Evolutionary conservation across 495 filamentous ascomycete species (phyloP).

Genomic region (Aspergillus baeticus): DNA sequence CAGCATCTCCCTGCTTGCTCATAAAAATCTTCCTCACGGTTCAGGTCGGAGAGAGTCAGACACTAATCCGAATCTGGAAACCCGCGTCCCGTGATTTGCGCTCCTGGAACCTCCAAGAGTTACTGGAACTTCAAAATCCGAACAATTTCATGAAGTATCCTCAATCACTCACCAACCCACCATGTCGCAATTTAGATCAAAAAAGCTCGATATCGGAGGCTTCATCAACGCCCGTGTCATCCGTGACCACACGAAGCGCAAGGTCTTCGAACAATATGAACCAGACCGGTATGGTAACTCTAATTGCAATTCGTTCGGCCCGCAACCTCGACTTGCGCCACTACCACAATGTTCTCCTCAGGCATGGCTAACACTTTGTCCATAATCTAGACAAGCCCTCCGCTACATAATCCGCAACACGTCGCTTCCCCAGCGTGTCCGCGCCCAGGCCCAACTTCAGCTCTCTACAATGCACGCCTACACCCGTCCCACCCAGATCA

Average conservation of each 20-base stretch:
- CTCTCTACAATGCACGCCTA: slow-evolving; percentile 93
- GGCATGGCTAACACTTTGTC: slow-evolving; percentile 5
- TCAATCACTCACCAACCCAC: slow-evolving; percentile 5
- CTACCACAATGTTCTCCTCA: neutral
- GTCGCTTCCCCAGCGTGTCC: slow-evolving; percentile 71
- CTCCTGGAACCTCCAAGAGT: slow-evolving; percentile 10
- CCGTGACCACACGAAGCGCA: slow-evolving; percentile 92
- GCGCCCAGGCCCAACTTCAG: slow-evolving; percentile 88
- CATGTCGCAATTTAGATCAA: slow-evolving; percentile 83
- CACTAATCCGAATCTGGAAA: slow-evolving; percentile 37
- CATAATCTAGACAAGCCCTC: slow-evolving; percentile 75
- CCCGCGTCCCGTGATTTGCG: slow-evolving; percentile 26
- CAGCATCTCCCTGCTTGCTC: neutral
- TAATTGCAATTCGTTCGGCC: neutral
- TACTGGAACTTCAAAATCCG: neutral
- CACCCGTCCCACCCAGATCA: slow-evolving; percentile 88
- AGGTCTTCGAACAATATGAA: slow-evolving; percentile 83
- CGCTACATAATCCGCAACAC: slow-evolving; percentile 94
- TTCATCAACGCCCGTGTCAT: slow-evolving; percentile 81
- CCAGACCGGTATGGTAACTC: slow-evolving; percentile 66
- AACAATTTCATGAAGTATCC: neutral
- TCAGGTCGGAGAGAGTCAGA: neutral
- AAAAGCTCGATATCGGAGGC: slow-evolving; percentile 82
- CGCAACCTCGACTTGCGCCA: neutral
- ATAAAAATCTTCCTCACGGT: neutral